Conservation (phyloP, 1,284 basidiomycete species). For the Neotropicomus parvogracilis region DNA sequence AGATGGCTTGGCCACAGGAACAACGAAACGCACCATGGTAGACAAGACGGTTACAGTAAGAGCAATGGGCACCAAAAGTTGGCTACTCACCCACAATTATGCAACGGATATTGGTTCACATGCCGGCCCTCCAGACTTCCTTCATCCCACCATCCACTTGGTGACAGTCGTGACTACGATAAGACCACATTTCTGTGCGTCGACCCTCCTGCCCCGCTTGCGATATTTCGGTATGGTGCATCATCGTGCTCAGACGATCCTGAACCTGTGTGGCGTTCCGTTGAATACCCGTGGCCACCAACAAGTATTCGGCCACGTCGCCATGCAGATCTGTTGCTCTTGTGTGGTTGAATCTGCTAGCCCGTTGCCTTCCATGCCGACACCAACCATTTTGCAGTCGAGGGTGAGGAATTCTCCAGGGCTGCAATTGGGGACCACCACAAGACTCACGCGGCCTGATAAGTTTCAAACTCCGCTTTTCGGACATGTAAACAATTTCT, state of each 20-base stretch:
- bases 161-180: constrained; percentile 66
- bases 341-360: too few relatives aligned
- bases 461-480: not conserved
- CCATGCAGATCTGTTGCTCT: too few relatives aligned
- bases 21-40: too few relatives aligned
- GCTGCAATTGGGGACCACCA: not conserved
- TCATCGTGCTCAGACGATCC: not conserved
- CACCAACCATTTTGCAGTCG: not conserved
- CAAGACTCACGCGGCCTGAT: not conserved
- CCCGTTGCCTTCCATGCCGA: not conserved
- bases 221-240: not conserved
- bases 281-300: too few relatives aligned
- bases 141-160: constrained; percentile 25
- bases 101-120: too few relatives aligned
- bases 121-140: constrained; percentile 12
- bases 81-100: too few relatives aligned
- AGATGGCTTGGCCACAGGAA: too few relatives aligned
- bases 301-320: too few relatives aligned
- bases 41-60: too few relatives aligned
- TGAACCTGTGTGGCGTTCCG: too few relatives aligned
- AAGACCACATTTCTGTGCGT: constrained; percentile 60
- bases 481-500: too few relatives aligned
- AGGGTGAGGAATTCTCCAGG: not conserved
- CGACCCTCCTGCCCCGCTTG: constrained; percentile 7
- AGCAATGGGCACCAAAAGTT: too few relatives aligned